Base-by-base conservation (phyloP, 2,329 filamentous ascomycete species). In the Hypomyces rosellus region DNA sequence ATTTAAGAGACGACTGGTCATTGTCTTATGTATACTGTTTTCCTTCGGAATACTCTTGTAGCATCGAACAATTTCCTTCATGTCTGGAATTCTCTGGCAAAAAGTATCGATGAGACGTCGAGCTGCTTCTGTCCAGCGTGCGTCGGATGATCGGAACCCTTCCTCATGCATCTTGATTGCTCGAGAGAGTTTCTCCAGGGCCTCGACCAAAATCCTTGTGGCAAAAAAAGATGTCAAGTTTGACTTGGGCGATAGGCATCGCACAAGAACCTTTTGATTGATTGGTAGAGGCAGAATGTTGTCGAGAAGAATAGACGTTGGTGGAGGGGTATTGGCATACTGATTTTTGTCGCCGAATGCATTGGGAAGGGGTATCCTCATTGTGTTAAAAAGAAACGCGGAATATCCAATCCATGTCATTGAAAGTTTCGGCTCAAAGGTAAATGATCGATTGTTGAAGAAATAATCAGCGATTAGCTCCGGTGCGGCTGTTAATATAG, bases 351-450 rank as follows among this genome's bases (percentile, higher is more conserved):
- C 81, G 12, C 89, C 89, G 62, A 92, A 89, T 53, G 79, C 80
- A 22, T 72, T 64, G 2, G 91, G 91, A 2, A 96, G 74, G 1
- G 85, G 82, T 34, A 95, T 73, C 51, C 85, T 80, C 42, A 96
- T 82, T 1, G 85, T 82, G 54, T 86, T 87, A 67, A 95, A 95
- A 5, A 99, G 71, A 55, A 97, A 89, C 0, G 90, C 84, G 0
- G 90, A 89, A 64, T 95, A 96, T 39, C 92, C 91, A 58, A 97
- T 88, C 93, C 93, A 99, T 0, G 90, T 93, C 41, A 90, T 85
- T 3, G 90, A 93, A 5, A 95, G 76, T 63, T 96, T 97, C 0
- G 93, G 91, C 39, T 97, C 91, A 55, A 95, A 89, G 0, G 85
- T 82, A 61, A 97, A 93, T 48, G 85, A 81, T 53, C 80, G 84